phyloP scores from a whole-genome alignment of 306 rosid genomes.

The Glycine tomentella region DNA sequence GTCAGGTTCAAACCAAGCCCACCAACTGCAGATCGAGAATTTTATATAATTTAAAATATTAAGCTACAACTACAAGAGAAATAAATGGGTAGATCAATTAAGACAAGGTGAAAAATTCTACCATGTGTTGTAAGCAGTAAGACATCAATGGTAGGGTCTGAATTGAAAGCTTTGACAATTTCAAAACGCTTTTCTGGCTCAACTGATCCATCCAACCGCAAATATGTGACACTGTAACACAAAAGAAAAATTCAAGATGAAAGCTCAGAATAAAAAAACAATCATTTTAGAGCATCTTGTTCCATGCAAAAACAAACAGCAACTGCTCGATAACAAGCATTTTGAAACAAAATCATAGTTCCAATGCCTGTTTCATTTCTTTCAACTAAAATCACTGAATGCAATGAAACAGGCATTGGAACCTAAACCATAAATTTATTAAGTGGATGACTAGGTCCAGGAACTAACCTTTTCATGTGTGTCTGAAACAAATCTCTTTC shows the following conservation, averaged over 20 bases:
- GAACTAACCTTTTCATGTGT: constrained; percentile 83
- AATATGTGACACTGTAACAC: constrained; percentile 71
- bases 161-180: constrained; percentile 94
- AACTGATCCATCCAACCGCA: constrained; percentile 97
- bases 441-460: constrained; percentile 34
- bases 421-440: constrained; percentile 20
- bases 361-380: not conserved
- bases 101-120: constrained; percentile 34
- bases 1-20: constrained; percentile 98
- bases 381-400: constrained; percentile 20
- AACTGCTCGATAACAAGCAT: too few relatives aligned
- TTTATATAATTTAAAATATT: constrained; percentile 32
- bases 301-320: too few relatives aligned
- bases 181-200: constrained; percentile 87
- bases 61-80: constrained; percentile 19
- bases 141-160: constrained; percentile 96
- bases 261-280: constrained; percentile 26
- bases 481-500: constrained; percentile 91
- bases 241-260: constrained; percentile 1
- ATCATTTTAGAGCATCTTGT: not conserved
- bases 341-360: constrained; percentile 2
- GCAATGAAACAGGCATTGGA: constrained; percentile 33
- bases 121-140: constrained; percentile 96
- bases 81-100: not conserved
- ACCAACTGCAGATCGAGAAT: constrained; percentile 71